These are phyloP conservation scores for Poronia punctata DNA, from an alignment of 495 filamentous ascomycete genomes.

Conservation along the genomic window DNA sequence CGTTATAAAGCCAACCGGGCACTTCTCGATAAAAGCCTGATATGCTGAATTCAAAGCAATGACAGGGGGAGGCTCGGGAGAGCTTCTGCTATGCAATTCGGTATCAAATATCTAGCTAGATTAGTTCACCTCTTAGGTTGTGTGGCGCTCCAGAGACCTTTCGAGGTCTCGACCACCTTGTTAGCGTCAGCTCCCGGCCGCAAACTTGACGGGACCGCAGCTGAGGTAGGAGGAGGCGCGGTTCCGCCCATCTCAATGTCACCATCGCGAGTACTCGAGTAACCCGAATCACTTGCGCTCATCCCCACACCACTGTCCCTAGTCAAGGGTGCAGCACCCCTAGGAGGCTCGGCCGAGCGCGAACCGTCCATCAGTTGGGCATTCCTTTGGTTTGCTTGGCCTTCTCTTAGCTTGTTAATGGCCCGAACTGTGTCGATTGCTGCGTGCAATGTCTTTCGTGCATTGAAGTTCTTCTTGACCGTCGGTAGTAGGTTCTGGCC, in stretches of 20 bases:
- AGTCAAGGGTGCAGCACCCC: constrained; percentile 12
- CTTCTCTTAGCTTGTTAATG: constrained; percentile 92
- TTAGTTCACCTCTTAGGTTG: constrained; percentile 18
- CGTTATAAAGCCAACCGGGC: too few relatives aligned
- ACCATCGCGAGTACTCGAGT: constrained; percentile 26
- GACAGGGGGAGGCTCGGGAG: too few relatives aligned
- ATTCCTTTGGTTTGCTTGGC: constrained; percentile 44
- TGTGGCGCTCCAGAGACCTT: constrained; percentile 30
- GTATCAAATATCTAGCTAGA: constrained; percentile 1
- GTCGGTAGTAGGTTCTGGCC: constrained; percentile 74
- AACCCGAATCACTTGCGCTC: constrained; percentile 33
- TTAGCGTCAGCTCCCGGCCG: constrained; percentile 27
- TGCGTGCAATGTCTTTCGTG: constrained; percentile 83
- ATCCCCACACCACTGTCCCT: constrained; percentile 26
- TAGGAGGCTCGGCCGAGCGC: constrained; percentile 30
- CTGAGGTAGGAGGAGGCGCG: constrained; percentile 11
- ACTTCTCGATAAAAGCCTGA: too few relatives aligned
- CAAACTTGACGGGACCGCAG: constrained; percentile 23
- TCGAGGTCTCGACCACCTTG: constrained; percentile 26
- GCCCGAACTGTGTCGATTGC: constrained; percentile 98
- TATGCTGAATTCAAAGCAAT: too few relatives aligned
- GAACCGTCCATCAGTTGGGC: constrained; percentile 64
- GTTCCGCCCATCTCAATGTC: constrained; percentile 36
- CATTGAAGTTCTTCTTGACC: constrained; percentile 99
- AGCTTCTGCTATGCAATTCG: constrained; percentile 11